Conservation (phyloP, 2,329 filamentous ascomycete species). For the Penicillium sp. region DNA sequence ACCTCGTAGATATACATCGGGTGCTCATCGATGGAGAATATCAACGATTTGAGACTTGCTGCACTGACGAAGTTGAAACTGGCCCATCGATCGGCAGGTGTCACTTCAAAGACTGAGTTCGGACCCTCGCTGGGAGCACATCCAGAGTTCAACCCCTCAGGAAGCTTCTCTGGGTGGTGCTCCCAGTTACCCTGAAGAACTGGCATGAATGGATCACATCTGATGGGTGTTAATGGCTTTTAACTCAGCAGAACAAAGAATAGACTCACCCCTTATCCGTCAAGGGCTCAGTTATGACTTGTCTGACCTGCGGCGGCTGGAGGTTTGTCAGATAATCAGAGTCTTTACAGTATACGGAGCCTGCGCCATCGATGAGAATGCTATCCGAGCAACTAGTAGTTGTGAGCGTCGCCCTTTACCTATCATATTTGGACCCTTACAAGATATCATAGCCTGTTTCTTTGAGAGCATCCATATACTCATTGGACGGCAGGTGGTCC, state of each 20-base stretch:
- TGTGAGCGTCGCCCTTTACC: background rate
- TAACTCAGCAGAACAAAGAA: no score
- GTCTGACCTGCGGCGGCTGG: slow-evolving; percentile 2
- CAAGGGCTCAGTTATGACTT: slow-evolving; percentile 9
- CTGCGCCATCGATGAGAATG: slow-evolving; percentile 20
- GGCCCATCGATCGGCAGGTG: slow-evolving; percentile 45
- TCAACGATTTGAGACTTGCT: slow-evolving; percentile 50
- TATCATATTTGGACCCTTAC: background rate
- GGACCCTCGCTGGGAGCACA: background rate
- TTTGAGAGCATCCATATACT: slow-evolving; percentile 4
- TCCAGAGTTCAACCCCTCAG: background rate
- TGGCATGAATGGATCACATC: slow-evolving; percentile 15
- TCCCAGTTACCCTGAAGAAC: background rate
- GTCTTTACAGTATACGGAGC: slow-evolving; percentile 19
- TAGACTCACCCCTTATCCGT: slow-evolving; percentile 20
- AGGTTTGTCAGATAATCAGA: slow-evolving; percentile 13
- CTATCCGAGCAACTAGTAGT: slow-evolving; percentile 19
- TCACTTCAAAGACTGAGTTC: slow-evolving; percentile 45
- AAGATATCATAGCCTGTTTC: slow-evolving; percentile 7
- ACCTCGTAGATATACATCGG: slow-evolving; percentile 45
- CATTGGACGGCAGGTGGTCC: slow-evolving; percentile 51
- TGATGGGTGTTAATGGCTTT: background rate
- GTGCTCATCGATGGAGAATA: slow-evolving; percentile 34
- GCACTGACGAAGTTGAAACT: slow-evolving; percentile 56
- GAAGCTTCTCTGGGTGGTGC: background rate